Percentiles rank a stretch among this genome's conserved stretches.
phyloP scores from a whole-genome alignment of 2,329 filamentous ascomycete genomes.

The Claviceps arundinis region DNA sequence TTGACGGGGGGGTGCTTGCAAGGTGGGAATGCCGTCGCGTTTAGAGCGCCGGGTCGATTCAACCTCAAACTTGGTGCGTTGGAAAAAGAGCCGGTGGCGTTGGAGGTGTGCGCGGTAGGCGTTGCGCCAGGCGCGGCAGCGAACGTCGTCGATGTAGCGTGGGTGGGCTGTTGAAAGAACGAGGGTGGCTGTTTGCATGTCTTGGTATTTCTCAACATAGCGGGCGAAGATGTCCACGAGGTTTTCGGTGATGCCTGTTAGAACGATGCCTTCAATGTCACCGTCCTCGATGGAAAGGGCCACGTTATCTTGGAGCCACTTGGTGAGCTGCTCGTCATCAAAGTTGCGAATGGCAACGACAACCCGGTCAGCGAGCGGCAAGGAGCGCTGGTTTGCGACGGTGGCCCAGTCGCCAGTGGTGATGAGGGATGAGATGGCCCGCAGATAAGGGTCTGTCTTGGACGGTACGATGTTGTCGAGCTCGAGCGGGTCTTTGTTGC shows the following conservation, averaged over 20 bases:
- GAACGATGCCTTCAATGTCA: conserved; percentile 63
- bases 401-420: conserved; percentile 63
- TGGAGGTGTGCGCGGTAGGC: conserved; percentile 59
- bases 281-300: conserved; percentile 48
- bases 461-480: conserved; percentile 46
- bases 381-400: conserved; percentile 58
- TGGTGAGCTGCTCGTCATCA: conserved; percentile 45
- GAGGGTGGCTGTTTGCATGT: conserved; percentile 67
- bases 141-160: conserved; percentile 62
- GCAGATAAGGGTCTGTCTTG: conserved; percentile 64
- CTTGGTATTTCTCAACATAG: conserved; percentile 62
- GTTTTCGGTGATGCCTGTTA: conserved; percentile 62
- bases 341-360: conserved; percentile 60
- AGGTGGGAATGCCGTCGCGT: conserved; percentile 46
- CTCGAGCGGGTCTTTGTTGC: conserved; percentile 36
- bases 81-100: conserved; percentile 59
- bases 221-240: conserved; percentile 63
- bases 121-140: conserved; percentile 61
- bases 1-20: conserved; percentile 53
- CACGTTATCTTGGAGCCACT: conserved; percentile 56
- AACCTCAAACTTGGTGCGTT: conserved; percentile 65
- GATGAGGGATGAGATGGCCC: conserved; percentile 66
- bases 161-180: conserved; percentile 63
- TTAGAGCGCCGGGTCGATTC: conserved; percentile 60
- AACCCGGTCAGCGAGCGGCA: conserved; percentile 62